Conservation (phyloP, 2,329 filamentous ascomycete species). For the Penicillium sp. region DNA sequence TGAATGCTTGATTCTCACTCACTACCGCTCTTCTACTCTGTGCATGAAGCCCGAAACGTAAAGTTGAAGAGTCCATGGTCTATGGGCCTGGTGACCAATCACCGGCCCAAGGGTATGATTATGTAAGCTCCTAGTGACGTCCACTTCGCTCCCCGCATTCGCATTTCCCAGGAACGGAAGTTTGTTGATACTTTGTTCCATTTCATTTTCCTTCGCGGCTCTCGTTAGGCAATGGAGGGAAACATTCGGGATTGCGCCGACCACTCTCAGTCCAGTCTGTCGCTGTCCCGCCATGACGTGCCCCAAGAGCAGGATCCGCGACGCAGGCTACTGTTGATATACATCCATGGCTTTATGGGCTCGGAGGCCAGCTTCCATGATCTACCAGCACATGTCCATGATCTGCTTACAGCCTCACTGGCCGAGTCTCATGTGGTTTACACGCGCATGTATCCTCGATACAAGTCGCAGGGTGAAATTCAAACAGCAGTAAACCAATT, state of each 20-base stretch:
- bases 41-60: no score
- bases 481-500: conserved; percentile 78
- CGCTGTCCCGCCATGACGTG: conserved; percentile 10
- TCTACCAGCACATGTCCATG: conserved; percentile 85
- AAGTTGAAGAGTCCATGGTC: no score
- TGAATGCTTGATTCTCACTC: no score
- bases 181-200: not conserved
- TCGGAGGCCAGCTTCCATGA: conserved; percentile 83
- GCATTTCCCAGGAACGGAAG: not conserved
- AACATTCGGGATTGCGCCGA: conserved; percentile 5
- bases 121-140: not conserved
- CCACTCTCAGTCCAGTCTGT: conserved; percentile 14
- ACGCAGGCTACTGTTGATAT: conserved; percentile 71
- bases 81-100: no score
- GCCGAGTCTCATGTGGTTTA: conserved; percentile 76
- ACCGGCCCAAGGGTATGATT: not conserved
- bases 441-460: conserved; percentile 63
- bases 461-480: conserved; percentile 47
- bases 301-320: conserved; percentile 9
- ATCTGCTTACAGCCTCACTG: conserved; percentile 66
- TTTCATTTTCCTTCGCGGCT: not conserved
- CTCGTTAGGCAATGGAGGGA: conserved; percentile 8
- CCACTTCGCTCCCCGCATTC: not conserved
- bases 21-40: no score
- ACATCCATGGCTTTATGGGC: conserved; percentile 89